Evolutionary conservation across 495 filamentous ascomycete species (phyloP).

Genomic region (Mytilinidion resinicola): DNA sequence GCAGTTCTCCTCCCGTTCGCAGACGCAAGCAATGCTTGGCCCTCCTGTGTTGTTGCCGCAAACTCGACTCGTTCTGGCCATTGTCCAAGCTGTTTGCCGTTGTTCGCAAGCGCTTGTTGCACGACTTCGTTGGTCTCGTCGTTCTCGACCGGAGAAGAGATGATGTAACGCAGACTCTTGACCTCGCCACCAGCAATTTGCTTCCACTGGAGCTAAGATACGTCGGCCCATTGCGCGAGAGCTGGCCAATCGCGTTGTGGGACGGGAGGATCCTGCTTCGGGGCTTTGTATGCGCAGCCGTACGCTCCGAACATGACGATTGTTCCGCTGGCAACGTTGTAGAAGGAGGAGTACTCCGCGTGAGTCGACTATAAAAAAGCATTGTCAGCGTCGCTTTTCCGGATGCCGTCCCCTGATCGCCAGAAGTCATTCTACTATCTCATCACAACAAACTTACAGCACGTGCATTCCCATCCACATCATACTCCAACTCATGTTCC

Average conservation of each 20-base stretch:
- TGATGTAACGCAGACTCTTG: background rate
- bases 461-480: background rate
- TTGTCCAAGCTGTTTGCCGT: background rate
- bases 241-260: background rate
- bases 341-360: background rate
- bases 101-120: background rate
- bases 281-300: background rate
- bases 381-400: background rate
- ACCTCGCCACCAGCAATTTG: background rate
- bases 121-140: background rate
- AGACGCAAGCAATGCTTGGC: background rate
- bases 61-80: background rate
- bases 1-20: background rate
- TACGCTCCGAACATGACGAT: background rate
- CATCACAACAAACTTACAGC: no score
- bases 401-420: background rate
- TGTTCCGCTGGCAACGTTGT: background rate
- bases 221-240: background rate
- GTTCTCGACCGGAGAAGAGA: slow-evolving; percentile 1
- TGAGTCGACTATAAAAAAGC: background rate
- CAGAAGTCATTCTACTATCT: background rate
- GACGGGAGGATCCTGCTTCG: background rate
- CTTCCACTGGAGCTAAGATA: background rate
- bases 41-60: background rate
- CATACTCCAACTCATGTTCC: background rate